Evolutionary conservation across 2,329 filamentous ascomycete genomes (phyloP).

Genomic region (Penicillium crustosum): DNA sequence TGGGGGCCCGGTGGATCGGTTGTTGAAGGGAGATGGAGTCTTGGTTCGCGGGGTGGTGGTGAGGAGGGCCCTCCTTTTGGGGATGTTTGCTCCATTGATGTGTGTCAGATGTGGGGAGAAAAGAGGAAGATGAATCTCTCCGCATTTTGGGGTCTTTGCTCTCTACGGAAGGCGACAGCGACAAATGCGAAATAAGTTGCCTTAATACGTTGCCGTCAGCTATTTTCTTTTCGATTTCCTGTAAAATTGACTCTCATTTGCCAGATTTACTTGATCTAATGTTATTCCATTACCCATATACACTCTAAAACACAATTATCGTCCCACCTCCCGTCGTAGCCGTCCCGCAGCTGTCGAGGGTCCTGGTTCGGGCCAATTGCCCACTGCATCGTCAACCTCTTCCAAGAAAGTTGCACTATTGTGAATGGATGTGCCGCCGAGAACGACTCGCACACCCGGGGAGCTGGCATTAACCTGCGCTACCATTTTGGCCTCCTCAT

Average conservation of each 20-base stretch:
- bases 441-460: conserved; percentile 81
- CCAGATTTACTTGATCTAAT: not conserved
- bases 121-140: conserved; percentile 20
- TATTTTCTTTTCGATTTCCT: not conserved
- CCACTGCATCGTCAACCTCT: conserved; percentile 86
- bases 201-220: not conserved
- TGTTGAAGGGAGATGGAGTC: conserved; percentile 70
- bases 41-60: conserved; percentile 39
- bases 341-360: conserved; percentile 61
- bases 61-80: conserved; percentile 27
- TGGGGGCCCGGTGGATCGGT: conserved; percentile 78
- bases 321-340: conserved; percentile 61
- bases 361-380: conserved; percentile 74
- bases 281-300: conserved; percentile 3
- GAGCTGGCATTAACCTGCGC: conserved; percentile 91
- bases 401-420: conserved; percentile 87
- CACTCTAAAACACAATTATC: conserved; percentile 32
- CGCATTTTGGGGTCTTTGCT: conserved; percentile 24
- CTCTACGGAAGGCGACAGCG: not conserved
- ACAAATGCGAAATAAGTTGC: not conserved
- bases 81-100: conserved; percentile 20
- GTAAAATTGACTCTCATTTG: not conserved
- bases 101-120: not conserved
- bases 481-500: conserved; percentile 95
- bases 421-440: conserved; percentile 84